phyloP scores from a whole-genome alignment of 2,329 filamentous ascomycete species.

The Tolypocladium cylindrosporum region DNA sequence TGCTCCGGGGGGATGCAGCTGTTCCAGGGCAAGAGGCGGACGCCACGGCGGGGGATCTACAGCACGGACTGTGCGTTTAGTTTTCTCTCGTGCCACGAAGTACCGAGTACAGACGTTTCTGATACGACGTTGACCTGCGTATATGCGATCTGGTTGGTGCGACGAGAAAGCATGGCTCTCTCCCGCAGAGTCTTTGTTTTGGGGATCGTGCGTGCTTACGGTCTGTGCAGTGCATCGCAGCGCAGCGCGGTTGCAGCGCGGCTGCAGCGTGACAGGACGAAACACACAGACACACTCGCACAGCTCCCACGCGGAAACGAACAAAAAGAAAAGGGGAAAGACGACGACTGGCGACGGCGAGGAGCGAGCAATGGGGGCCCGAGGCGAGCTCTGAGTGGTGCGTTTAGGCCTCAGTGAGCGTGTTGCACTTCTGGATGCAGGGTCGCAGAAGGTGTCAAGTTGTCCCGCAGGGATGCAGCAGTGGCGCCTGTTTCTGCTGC shows the following conservation, averaged over 20 bases:
- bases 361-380: neutral
- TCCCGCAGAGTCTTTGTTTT: neutral
- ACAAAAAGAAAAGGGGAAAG: neutral
- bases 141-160: neutral
- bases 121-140: neutral
- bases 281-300: neutral
- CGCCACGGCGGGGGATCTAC: slow-evolving; percentile 1
- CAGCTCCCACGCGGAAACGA: neutral
- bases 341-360: neutral
- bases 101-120: neutral
- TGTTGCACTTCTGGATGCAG: neutral
- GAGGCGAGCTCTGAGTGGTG: neutral
- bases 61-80: neutral
- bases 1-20: neutral
- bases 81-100: neutral
- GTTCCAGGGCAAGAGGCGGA: neutral
- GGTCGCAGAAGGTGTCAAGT: neutral
- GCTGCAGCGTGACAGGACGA: neutral
- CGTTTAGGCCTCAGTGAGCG: neutral
- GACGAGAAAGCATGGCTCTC: neutral
- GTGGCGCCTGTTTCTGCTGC: neutral
- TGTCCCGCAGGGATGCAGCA: neutral
- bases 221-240: neutral
- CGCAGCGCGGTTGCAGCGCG: neutral
- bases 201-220: neutral